Evolutionary conservation across 2,329 filamentous ascomycete genomes (phyloP).

Genomic region (Ceratocystis cubensis): DNA sequence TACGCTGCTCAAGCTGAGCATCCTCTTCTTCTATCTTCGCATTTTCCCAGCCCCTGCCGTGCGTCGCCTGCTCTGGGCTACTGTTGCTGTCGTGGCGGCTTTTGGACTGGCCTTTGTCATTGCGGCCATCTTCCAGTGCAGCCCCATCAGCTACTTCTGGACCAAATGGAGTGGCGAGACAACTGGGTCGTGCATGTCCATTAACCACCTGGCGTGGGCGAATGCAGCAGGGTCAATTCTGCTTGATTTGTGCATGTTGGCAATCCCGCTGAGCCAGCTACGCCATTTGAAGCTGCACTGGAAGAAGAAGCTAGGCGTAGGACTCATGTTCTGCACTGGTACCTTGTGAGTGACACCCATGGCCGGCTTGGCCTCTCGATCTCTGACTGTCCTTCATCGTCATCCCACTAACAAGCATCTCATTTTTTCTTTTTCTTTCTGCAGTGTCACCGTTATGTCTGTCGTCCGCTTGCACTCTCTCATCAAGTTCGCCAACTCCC

Average conservation of each 20-base stretch:
- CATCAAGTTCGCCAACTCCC: constrained; percentile 25
- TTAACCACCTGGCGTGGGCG: constrained; percentile 35
- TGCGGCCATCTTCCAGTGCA: constrained; percentile 35
- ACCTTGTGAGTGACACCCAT: constrained; percentile 26
- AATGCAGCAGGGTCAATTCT: constrained; percentile 37
- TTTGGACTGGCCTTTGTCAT: constrained; percentile 32
- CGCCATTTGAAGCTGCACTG: constrained; percentile 30
- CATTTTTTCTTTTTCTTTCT: background rate
- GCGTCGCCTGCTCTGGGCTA: constrained; percentile 30
- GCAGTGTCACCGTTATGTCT: constrained; percentile 27
- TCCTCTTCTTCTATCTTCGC: constrained; percentile 40
- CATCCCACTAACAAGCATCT: constrained; percentile 15
- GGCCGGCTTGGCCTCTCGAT: background rate
- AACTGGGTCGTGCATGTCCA: constrained; percentile 34
- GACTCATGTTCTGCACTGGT: constrained; percentile 36
- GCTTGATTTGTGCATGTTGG: constrained; percentile 37
- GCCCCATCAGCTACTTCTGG: constrained; percentile 39
- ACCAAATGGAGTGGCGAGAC: constrained; percentile 37
- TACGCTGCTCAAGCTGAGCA: constrained; percentile 34
- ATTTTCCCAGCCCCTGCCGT: constrained; percentile 34
- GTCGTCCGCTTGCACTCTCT: constrained; percentile 27
- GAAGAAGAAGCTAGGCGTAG: constrained; percentile 35
- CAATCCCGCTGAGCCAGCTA: constrained; percentile 34
- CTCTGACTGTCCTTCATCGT: background rate
- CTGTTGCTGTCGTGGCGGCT: constrained; percentile 28